A percentile compares a stretch with the other conserved stretches of the same genome.
Conservation (phyloP, 306 rosid genomes). For the Gastrolobium villosum region DNA sequence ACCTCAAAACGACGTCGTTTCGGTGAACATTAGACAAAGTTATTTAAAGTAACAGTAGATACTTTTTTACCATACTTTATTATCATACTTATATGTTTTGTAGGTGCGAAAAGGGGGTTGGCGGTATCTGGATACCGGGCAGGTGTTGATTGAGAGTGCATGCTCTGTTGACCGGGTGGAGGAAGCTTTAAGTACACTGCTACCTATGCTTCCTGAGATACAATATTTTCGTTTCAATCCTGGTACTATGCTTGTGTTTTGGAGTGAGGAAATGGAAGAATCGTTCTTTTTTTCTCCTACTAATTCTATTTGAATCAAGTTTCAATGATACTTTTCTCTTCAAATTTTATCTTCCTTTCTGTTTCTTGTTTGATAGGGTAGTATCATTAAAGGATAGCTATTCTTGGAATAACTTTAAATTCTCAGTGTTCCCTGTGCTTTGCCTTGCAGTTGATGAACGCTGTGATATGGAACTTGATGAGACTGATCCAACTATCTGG, state of each 20-base stretch:
- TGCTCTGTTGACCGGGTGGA: conserved; percentile 97
- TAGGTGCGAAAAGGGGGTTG: conserved; percentile 96
- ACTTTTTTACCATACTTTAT: too few species aligned
- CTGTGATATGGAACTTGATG: conserved; percentile 98
- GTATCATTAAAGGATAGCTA: conserved; percentile 26
- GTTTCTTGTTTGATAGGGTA: conserved; percentile 23
- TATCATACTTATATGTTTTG: conserved; percentile 21
- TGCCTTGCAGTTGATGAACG: conserved; percentile 90
- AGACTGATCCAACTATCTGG: conserved; percentile 98
- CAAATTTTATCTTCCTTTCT: conserved; percentile 36
- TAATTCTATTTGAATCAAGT: conserved; percentile 43
- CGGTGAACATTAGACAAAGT: too few species aligned
- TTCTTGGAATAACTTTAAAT: conserved; percentile 49
- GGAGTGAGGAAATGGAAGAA: conserved; percentile 36
- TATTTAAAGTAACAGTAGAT: too few species aligned
- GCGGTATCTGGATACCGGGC: conserved; percentile 99
- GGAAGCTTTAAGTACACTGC: conserved; percentile 93
- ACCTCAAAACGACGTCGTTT: too few species aligned
- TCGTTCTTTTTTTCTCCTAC: conserved; percentile 13
- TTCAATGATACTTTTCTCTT: conserved; percentile 35
- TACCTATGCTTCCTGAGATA: conserved; percentile 98
- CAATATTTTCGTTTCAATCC: conserved; percentile 97
- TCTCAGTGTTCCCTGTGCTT: conserved; percentile 50
- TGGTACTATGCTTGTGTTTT: conserved; percentile 58
- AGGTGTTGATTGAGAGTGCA: conserved; percentile 96